phyloP scores from a whole-genome alignment of 805 yeast genomes.

The Candida ficus region DNA sequence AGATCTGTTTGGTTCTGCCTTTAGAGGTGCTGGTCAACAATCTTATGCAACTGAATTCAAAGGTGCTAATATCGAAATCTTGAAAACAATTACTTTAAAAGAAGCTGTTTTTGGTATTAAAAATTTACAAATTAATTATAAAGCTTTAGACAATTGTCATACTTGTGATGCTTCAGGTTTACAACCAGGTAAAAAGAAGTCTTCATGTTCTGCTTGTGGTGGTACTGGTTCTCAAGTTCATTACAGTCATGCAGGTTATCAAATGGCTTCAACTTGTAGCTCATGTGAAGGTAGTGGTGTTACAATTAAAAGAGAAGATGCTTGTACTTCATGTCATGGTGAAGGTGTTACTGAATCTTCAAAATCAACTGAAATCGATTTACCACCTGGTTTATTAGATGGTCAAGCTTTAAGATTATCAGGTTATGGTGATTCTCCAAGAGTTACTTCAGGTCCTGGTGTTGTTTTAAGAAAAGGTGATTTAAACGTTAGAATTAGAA shows the following conservation, averaged over 20 bases:
- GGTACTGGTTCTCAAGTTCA: slow-evolving; percentile 93
- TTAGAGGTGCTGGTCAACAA: slow-evolving; percentile 33
- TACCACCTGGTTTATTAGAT: slow-evolving; percentile 86
- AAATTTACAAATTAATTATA: slow-evolving; percentile 59
- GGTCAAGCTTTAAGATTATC: slow-evolving; percentile 81
- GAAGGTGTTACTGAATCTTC: slow-evolving; percentile 71
- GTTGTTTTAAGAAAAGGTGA: slow-evolving; percentile 78
- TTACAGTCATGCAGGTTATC: slow-evolving; percentile 86
- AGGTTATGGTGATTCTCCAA: slow-evolving; percentile 89
- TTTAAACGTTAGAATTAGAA: slow-evolving; percentile 74
- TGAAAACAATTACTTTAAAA: slow-evolving; percentile 70
- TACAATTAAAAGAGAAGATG: slow-evolving; percentile 56
- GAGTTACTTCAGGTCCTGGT: slow-evolving; percentile 65
- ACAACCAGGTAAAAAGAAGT: slow-evolving; percentile 65
- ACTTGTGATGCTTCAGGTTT: slow-evolving; percentile 85
- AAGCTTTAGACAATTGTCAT: slow-evolving; percentile 68
- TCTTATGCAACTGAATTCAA: slow-evolving; percentile 68
- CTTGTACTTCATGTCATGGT: slow-evolving; percentile 81
- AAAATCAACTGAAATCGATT: slow-evolving; percentile 71
- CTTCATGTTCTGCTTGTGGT: slow-evolving; percentile 81
- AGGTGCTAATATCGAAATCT: slow-evolving; percentile 84
- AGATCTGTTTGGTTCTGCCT: slow-evolving; percentile 54
- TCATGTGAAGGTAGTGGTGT: slow-evolving; percentile 90
- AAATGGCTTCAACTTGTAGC: slow-evolving; percentile 90
- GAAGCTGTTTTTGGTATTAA: slow-evolving; percentile 82